Base-by-base conservation (phyloP, 768 basidiomycete genomes). In the Artomyces pyxidatus region DNA sequence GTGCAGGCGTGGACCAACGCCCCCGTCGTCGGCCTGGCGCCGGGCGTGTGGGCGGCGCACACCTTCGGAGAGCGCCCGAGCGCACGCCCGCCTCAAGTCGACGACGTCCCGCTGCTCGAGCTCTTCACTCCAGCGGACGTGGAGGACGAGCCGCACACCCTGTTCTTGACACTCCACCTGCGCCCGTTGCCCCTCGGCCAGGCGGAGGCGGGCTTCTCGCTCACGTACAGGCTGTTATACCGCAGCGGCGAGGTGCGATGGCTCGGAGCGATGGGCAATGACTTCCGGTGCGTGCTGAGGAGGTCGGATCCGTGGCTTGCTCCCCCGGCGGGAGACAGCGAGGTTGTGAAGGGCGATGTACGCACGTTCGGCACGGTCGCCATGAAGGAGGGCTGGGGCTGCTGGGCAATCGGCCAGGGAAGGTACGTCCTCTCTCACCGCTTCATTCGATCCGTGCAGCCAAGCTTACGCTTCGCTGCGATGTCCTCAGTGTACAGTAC, bases 211-310 rank as follows among this genome's bases (percentile, higher is more conserved):
- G 37, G 45, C 19, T 60, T 59, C 50, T 17, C n/a, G 16, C 48
- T 54, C 47, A 80, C 77, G 0, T 80, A 77, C 58, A 71, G 78
- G 32, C 46, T 80, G 17, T 48, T 69, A 2, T 71, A 74, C 59
- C 60, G 73, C 14, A 61, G 61, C 16, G 75, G 75, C 26, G 59
- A 68, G 43, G 62, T 71, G 37, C 60, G 60, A 45, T 78, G 77
- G 77, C 64, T 77, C 21, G 76, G 76, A 7, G 51, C 62, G 14
- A 72, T 63, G 51, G 68, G 70, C 12, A 64, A 64, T 9, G 71
- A 79, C 57, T 76, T 77, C 11, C 57, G 50, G 16, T 49, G 75
- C 21, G 51, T 70, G n/a, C 40, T 76, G 17, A 59, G 65, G 29
- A 54, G 47, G 27, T 51, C 51, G 21, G 58, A 64, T 37, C 56